Percentiles rank a stretch among this genome's conserved stretches.
Evolutionary conservation across 345 rosid species (phyloP).

Genomic region (Populus nigra): DNA sequence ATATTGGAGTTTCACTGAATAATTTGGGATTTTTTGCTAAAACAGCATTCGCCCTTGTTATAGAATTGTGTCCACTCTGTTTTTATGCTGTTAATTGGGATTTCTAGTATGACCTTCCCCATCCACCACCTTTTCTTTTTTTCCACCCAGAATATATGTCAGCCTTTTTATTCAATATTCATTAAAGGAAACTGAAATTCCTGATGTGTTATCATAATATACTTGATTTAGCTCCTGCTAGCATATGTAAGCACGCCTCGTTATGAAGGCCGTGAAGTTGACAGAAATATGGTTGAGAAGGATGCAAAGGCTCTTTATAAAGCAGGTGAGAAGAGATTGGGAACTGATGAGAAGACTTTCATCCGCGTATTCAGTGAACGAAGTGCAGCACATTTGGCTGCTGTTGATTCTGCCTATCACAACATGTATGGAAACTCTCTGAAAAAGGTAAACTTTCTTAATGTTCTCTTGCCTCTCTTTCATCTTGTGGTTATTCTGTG

Average conservation of each 20-base stretch:
- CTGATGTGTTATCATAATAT: conserved; percentile 7
- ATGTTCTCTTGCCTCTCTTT: not conserved
- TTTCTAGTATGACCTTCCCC: not conserved
- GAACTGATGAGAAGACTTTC: conserved; percentile 73
- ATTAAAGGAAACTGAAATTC: not conserved
- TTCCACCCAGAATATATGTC: not conserved
- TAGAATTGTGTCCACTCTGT: not conserved
- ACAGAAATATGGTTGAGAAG: conserved; percentile 32
- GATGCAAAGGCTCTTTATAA: conserved; percentile 62
- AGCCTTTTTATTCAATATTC: not conserved
- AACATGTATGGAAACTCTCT: conserved; percentile 46
- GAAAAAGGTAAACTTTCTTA: conserved; percentile 44
- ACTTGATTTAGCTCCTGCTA: conserved; percentile 50
- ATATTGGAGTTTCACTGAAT: not conserved
- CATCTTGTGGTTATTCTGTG: not conserved
- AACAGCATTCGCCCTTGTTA: not conserved
- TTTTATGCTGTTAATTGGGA: not conserved
- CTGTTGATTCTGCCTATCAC: conserved; percentile 41
- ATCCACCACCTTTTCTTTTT: not conserved
- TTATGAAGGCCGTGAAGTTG: conserved; percentile 52
- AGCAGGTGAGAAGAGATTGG: conserved; percentile 64
- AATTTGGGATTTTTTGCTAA: not conserved
- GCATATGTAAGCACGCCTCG: conserved; percentile 45
- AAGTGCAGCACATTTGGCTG: conserved; percentile 61
- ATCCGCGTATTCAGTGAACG: conserved; percentile 51